Base-by-base conservation (phyloP, 2,329 filamentous ascomycete species). In the Coleophoma cylindrospora region DNA sequence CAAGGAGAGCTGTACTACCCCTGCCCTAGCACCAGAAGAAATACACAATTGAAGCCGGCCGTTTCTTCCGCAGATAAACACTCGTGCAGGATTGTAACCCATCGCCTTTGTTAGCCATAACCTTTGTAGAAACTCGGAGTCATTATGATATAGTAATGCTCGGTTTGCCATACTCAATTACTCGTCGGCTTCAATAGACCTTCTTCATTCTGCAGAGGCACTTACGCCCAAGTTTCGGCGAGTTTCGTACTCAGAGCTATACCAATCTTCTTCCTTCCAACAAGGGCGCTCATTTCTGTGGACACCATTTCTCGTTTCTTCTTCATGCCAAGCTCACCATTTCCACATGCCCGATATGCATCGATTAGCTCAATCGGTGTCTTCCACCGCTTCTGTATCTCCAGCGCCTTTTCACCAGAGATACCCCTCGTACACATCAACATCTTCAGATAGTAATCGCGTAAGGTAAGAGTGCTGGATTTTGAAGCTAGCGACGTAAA, bases 401-500 rank as follows among this genome's bases (percentile, higher is more conserved):
- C 87, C 5, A 91, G 67, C 0, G 89, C 89, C 60, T 87, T 89
- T 58, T 91, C 87, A 3, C 85, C 86, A 1, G 86, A 88, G 12
- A 94, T 74, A 1, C 87, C 86, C 49, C 79, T 79, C 2, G 80
- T 89, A 55, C 86, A 89, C 87, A 94, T 91, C 44, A 94, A 75
- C 87, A 94, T 92, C 67, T 91, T 91, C 22, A 94, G 70, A 58
- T 81, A 92, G 0, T 91, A 67, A 59, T 94, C 89, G 49, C 86
- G 75, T 10, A 92, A 70, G 0, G 87, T 88, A 58, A 90, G 79
- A 51, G 79, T 79, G 47, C 88, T 85, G 0, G 86, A 89, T 66
- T 94, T 94, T 9, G 84, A 88, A 1, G 82, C 82, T 41, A 92
- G 69, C 1, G 82, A 83, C 0, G 84, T 81, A 63, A 92, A 91